phyloP scores from a whole-genome alignment of 78 protist genomes.

The Blattamonas nauphoetae region DNA sequence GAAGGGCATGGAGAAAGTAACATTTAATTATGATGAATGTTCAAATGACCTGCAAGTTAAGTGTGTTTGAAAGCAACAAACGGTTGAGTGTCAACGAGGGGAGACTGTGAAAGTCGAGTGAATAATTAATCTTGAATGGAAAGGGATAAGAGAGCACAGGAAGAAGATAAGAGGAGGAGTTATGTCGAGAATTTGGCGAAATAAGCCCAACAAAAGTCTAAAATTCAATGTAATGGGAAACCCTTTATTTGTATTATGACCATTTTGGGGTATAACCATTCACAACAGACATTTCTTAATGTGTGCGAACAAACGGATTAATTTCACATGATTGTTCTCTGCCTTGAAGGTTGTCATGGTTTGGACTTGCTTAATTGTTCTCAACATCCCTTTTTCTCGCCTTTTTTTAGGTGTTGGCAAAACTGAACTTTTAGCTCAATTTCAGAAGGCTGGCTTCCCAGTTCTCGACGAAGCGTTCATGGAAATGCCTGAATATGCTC shows the following conservation, averaged over 20 bases:
- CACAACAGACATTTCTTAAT: background rate
- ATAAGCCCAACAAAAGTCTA: background rate
- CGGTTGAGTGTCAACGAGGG: background rate
- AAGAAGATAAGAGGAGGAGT: background rate
- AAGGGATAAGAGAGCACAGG: too few relatives aligned
- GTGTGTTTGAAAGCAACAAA: too few relatives aligned
- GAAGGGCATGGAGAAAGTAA: background rate
- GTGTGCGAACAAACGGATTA: background rate
- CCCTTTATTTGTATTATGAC: background rate
- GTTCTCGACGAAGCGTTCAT: constrained; percentile 39
- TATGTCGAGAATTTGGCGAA: background rate
- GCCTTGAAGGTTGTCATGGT: constrained; percentile 24
- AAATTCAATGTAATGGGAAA: background rate
- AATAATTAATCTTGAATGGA: background rate
- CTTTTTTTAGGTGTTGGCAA: background rate
- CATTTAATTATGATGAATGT: background rate
- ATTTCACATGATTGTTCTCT: constrained; percentile 12
- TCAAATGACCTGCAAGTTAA: too few relatives aligned
- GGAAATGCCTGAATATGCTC: background rate
- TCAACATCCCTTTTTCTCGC: background rate
- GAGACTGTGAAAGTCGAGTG: background rate
- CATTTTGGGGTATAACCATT: background rate
- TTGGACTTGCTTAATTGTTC: background rate
- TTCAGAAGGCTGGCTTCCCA: background rate
- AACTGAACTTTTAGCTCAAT: background rate